Base-by-base conservation (phyloP, 345 rosid genomes). In the Salix viminalis region DNA sequence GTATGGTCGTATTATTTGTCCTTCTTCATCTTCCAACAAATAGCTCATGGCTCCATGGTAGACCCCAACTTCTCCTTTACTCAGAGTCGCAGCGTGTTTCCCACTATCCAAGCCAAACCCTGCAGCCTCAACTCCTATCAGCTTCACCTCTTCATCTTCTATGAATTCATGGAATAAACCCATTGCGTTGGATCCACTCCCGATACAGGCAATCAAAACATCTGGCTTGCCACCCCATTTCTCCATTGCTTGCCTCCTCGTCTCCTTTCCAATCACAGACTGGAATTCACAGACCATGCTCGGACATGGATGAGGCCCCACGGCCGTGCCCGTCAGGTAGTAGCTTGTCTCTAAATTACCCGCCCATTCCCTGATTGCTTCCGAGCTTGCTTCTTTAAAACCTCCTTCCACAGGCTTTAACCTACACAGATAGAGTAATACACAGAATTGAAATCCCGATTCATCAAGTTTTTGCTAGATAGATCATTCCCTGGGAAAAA, bases 191-290 rank as follows among this genome's bases (percentile, higher is more conserved):
- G 97, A 91, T 7, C 97, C 98, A 73, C 93, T 88, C 56, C 96
- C 97, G 11, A 94, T 77, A 79, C 97, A 94, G 39, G 98, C 97
- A 16, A 94, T 77, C 24, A 94, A 74, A 46, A 90, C 89, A 50
- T 92, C 97, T 26, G 97, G 98, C 80, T 87, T 90, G 39, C 97
- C 92, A 21, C 95, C 95, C 98, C 97, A 94, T 75, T 80, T 87
- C 79, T 88, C 93, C 82, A 80, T 75, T 7, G 97, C 95, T 79
- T 94, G 98, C 32, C 77, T 84, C 82, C 95, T 90, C 6, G 91
- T 92, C 80, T 94, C 98, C 54, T 84, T 91, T 4, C 98, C 98
- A 11, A 94, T 94, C 46, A 94, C 89, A 0, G 96, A 85, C 68
- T 92, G 98, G 75, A 92, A 94, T 77, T 92, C 94, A 1, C 94